A percentile compares a stretch with the other conserved stretches of the same genome.
Evolutionary conservation across 352 stramenopile genomes (phyloP).

Genomic region (Phytophthora tubulina): DNA sequence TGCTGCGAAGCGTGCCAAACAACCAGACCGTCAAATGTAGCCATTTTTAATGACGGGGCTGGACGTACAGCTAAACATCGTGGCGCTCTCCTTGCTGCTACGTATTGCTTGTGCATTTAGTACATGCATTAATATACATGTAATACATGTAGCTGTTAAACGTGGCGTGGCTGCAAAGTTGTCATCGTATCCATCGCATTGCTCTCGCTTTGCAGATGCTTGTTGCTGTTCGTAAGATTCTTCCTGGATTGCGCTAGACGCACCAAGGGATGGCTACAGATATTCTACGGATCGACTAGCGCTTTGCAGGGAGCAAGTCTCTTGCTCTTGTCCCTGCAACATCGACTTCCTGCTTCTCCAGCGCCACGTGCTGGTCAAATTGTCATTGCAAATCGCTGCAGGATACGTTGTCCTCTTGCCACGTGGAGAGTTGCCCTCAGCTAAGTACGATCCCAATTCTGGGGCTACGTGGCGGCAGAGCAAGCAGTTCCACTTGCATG

Average conservation of each 20-base stretch:
- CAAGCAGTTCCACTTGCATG: background rate
- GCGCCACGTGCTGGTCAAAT: background rate
- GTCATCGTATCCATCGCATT: background rate
- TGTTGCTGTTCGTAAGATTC: constrained; percentile 32
- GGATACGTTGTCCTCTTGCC: constrained; percentile 27
- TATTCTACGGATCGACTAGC: constrained; percentile 30
- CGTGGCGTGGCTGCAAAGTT: background rate
- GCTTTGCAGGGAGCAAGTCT: constrained; percentile 13
- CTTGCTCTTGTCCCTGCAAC: constrained; percentile 14
- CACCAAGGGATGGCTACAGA: background rate
- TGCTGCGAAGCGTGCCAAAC: background rate
- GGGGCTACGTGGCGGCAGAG: constrained; percentile 19
- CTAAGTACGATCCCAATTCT: constrained; percentile 36
- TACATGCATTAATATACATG: background rate
- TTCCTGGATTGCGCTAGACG: constrained; percentile 16
- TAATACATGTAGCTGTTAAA: background rate
- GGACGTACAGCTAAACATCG: no score
- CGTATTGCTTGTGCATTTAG: no score
- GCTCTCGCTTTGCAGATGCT: background rate
- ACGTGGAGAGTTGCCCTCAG: constrained; percentile 36
- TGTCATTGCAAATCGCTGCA: constrained; percentile 30
- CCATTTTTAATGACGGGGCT: no score
- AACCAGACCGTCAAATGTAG: background rate
- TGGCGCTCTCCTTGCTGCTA: no score
- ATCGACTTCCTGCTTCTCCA: background rate